phyloP scores from a whole-genome alignment of 2,329 filamentous ascomycete genomes.

The Davidsoniella virescens region DNA sequence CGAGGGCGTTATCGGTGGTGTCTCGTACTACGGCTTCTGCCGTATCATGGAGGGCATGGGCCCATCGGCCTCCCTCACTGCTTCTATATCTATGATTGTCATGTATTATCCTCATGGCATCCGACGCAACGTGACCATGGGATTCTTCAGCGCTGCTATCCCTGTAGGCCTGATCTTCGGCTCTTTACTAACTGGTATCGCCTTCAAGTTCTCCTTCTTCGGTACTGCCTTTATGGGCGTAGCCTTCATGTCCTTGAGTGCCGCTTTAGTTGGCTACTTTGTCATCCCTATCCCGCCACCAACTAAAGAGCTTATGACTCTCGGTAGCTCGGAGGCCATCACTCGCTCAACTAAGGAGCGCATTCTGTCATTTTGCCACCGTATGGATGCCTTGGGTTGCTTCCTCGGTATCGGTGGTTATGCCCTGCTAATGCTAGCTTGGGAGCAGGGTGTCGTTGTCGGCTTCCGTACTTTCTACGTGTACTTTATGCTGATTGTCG shows the following conservation, averaged over 20 bases:
- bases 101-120: constrained; percentile 37
- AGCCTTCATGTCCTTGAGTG: constrained; percentile 17
- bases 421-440: constrained; percentile 48
- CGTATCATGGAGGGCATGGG: constrained; percentile 44
- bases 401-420: constrained; percentile 35
- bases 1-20: constrained; percentile 25
- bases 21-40: constrained; percentile 21
- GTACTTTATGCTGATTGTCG: constrained; percentile 39
- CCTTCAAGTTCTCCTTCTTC: constrained; percentile 28
- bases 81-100: constrained; percentile 46
- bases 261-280: constrained; percentile 20
- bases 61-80: constrained; percentile 45
- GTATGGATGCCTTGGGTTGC: constrained; percentile 25
- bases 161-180: constrained; percentile 30
- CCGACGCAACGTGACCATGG: constrained; percentile 44
- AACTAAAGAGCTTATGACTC: neutral
- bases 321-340: neutral
- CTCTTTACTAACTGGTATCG: constrained; percentile 24
- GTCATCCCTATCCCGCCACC: constrained; percentile 20
- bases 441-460: constrained; percentile 45
- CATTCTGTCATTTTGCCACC: neutral
- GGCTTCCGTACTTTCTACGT: constrained; percentile 42
- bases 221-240: constrained; percentile 31
- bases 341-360: neutral
- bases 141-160: constrained; percentile 29